Evolutionary conservation across 148 eudicot genomes (phyloP).

Genomic region (Rhododendron henanense): DNA sequence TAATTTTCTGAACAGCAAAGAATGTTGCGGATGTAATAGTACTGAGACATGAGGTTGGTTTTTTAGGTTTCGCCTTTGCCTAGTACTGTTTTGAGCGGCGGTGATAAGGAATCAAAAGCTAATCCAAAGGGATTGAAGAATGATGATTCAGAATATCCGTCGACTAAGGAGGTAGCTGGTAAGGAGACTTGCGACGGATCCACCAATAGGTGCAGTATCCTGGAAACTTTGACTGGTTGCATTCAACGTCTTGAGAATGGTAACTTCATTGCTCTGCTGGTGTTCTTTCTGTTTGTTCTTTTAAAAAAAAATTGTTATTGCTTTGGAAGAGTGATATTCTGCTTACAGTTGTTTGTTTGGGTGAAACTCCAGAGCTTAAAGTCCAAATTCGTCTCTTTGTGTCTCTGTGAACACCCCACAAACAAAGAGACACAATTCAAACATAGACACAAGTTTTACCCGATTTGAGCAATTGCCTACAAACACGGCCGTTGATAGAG

Average conservation of each 20-base stretch:
- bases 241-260: slow-evolving; percentile 35
- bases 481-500: background rate
- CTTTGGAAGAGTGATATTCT: background rate
- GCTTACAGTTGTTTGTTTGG: background rate
- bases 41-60: slow-evolving; percentile 6
- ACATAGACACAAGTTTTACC: background rate
- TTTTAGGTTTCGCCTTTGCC: slow-evolving; percentile 30
- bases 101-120: slow-evolving; percentile 6
- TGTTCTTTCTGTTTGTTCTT: background rate
- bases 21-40: background rate
- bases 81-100: slow-evolving; percentile 13
- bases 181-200: slow-evolving; percentile 42
- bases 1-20: too few species aligned
- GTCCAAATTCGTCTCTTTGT: background rate
- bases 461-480: background rate
- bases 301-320: background rate
- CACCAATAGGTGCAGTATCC: slow-evolving; percentile 28
- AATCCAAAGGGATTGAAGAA: background rate
- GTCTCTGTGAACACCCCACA: background rate
- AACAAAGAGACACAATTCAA: background rate
- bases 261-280: slow-evolving; percentile 21
- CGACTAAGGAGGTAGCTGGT: slow-evolving; percentile 11
- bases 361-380: background rate
- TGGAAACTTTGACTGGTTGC: slow-evolving; percentile 47
- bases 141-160: background rate